phyloP scores from a whole-genome alignment of 495 filamentous ascomycete genomes.

The Neurospora sp. region DNA sequence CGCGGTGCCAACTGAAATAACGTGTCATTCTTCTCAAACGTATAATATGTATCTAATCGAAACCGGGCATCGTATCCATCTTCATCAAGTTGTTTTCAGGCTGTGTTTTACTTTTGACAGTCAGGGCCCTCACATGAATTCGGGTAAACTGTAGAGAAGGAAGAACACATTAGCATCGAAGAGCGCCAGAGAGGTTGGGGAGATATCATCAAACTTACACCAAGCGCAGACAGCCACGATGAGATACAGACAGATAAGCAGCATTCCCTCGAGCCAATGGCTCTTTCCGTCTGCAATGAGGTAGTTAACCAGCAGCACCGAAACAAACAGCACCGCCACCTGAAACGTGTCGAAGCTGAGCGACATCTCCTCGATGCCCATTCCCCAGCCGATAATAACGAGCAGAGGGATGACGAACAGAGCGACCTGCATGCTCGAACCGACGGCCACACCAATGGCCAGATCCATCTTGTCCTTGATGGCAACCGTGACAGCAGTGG shows the following conservation, averaged over 20 bases:
- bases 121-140: not conserved
- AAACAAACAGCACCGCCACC: slow-evolving; percentile 66
- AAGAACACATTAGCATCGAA: not conserved
- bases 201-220: slow-evolving; percentile 27
- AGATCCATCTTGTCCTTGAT: slow-evolving; percentile 89
- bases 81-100: not conserved
- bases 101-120: not conserved
- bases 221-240: slow-evolving; percentile 55
- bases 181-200: not conserved
- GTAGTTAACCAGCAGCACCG: slow-evolving; percentile 74
- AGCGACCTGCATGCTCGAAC: slow-evolving; percentile 80
- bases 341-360: slow-evolving; percentile 77
- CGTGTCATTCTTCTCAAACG: not conserved
- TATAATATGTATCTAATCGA: not conserved
- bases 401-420: slow-evolving; percentile 68
- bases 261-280: slow-evolving; percentile 63
- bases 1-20: not conserved
- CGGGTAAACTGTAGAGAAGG: not conserved
- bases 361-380: slow-evolving; percentile 58
- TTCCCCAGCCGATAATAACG: slow-evolving; percentile 72
- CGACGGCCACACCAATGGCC: slow-evolving; percentile 74
- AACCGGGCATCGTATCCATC: not conserved
- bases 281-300: slow-evolving; percentile 58
- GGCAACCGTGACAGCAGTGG: slow-evolving; percentile 76
- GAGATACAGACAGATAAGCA: slow-evolving; percentile 61